Percentiles rank a stretch among this genome's conserved stretches.
phyloP scores from a whole-genome alignment of 1,139 yeast species.

The Sugiyamaella castrensis region DNA sequence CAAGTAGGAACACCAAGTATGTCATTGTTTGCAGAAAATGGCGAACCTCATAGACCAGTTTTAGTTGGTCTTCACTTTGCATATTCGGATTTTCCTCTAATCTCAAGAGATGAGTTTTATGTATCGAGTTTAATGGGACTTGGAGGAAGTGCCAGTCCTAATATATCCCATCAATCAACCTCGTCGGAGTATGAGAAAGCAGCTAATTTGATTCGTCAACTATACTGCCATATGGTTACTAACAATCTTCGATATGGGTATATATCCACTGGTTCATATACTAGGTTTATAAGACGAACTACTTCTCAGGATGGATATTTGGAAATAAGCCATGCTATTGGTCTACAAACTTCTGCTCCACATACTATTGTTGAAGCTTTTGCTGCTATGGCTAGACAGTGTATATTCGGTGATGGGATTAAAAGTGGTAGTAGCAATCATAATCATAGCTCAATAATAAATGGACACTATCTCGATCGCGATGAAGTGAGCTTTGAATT shows the following conservation, averaged over 20 bases:
- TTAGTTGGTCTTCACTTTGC: constrained; percentile 20
- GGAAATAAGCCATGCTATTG: constrained; percentile 24
- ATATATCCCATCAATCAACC: not conserved
- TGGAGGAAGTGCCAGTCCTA: not conserved
- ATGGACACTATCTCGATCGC: constrained; percentile 16
- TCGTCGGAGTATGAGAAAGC: not conserved
- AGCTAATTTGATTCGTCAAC: not conserved
- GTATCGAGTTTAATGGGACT: constrained; percentile 2
- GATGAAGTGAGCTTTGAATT: constrained; percentile 14
- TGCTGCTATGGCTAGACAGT: constrained; percentile 23
- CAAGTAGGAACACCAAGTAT: constrained; percentile 18
- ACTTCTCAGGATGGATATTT: constrained; percentile 14
- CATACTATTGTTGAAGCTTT: constrained; percentile 17
- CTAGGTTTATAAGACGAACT: constrained; percentile 25
- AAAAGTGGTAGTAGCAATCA: not conserved
- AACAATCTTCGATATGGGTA: constrained; percentile 30
- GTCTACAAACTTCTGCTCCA: constrained; percentile 5
- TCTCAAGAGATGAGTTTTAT: constrained; percentile 13
- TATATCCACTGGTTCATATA: constrained; percentile 24
- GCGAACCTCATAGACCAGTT: constrained; percentile 12
- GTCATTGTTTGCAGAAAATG: constrained; percentile 14
- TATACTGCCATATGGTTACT: constrained; percentile 22
- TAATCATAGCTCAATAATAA: not conserved
- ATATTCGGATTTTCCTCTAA: constrained; percentile 11
- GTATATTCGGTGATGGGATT: constrained; percentile 16